Evolutionary conservation across 1,284 basidiomycete species (phyloP), one percentile per base, ranked within the genome.

Genomic region (Rhodotorula sp.): DNA sequence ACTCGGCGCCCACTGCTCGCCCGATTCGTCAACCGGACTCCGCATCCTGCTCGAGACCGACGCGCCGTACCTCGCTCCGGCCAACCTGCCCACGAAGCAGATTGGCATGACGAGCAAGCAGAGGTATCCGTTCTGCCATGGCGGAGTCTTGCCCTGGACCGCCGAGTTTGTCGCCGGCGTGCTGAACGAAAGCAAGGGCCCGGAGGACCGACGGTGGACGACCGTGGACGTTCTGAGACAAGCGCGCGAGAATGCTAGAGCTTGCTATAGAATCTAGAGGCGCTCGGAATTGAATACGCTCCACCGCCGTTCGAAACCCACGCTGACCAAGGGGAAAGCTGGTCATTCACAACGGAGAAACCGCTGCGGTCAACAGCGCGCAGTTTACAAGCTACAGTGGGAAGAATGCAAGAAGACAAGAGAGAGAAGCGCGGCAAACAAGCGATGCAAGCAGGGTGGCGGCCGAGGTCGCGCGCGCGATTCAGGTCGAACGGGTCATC

Each of bases 111-210:
- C 71, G 29, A 64, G 48, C 23, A 74, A 71, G 31, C 64, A 43
- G 77, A 85, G 87, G 70, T 81, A 92, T 1, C 89, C 91, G 0
- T 79, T 92, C 12, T 90, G 86, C 65, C 90, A 91, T 78, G 87
- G 87, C 0, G 90, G 86, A 0, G 91, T 92, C 89, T 86, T 92
- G 8, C 91, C 91, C 0, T 92, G 90, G 90, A 89, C 89, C 0
- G 90, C 91, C 0, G 86, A 88, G 75, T 91, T 88, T 77, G 86
- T 90, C 0, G 87, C 89, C 2, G 81, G 81, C 2, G 79, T 87
- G 3, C 83, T 77, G 18, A 79, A 76, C 54, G 71, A 74, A 47
- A 58, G 61, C 20, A 65, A 71, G 49, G 58, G 8, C 6, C 54
- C 66, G 3, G 71, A 67, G 18, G 64, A 62, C 31, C 62, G 47